A percentile compares a stretch with the other conserved stretches of the same genome.
These are phyloP conservation scores for Apiotrichum veenhuisii DNA, from an alignment of 1,284 basidiomycete genomes.

Conservation along the genomic window DNA sequence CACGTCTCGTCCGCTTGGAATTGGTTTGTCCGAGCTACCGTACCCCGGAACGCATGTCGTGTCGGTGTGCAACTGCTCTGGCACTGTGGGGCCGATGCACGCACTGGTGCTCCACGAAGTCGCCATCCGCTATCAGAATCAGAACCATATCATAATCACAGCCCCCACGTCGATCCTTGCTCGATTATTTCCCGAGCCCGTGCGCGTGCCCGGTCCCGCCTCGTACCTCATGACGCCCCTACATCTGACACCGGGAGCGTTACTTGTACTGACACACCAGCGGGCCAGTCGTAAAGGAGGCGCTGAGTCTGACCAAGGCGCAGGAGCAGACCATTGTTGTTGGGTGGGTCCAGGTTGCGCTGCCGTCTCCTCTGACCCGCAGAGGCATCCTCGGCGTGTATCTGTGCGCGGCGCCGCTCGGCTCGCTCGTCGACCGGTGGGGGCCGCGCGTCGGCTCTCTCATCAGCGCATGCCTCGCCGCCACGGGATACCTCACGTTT, in stretches of 20 bases:
- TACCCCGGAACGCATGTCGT: too few species aligned
- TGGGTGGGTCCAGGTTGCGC: slow-evolving; percentile 29
- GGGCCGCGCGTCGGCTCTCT: slow-evolving; percentile 46
- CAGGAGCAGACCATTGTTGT: slow-evolving; percentile 48
- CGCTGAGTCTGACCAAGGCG: slow-evolving; percentile 33
- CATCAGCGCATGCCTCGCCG: slow-evolving; percentile 37
- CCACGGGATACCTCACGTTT: slow-evolving; percentile 44
- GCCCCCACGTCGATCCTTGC: too few species aligned
- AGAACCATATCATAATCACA: too few species aligned
- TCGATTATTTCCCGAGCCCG: too few species aligned
- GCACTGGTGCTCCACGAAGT: too few species aligned
- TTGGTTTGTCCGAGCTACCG: too few species aligned
- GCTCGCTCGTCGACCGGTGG: slow-evolving; percentile 41
- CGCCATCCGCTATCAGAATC: too few species aligned
- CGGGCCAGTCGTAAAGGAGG: slow-evolving; percentile 42
- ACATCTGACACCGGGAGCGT: background rate
- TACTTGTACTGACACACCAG: slow-evolving; percentile 18
- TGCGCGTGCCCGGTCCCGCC: too few species aligned
- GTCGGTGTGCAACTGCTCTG: too few species aligned
- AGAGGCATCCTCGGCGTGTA: slow-evolving; percentile 50
- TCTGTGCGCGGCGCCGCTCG: slow-evolving; percentile 47
- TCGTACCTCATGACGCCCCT: background rate
- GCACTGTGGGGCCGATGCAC: too few species aligned
- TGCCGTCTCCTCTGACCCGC: background rate
- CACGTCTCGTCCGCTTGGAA: too few species aligned